Evolutionary conservation across 2,329 filamentous ascomycete species (phyloP).

Genomic region (Beauveria scarabaeidicola): DNA sequence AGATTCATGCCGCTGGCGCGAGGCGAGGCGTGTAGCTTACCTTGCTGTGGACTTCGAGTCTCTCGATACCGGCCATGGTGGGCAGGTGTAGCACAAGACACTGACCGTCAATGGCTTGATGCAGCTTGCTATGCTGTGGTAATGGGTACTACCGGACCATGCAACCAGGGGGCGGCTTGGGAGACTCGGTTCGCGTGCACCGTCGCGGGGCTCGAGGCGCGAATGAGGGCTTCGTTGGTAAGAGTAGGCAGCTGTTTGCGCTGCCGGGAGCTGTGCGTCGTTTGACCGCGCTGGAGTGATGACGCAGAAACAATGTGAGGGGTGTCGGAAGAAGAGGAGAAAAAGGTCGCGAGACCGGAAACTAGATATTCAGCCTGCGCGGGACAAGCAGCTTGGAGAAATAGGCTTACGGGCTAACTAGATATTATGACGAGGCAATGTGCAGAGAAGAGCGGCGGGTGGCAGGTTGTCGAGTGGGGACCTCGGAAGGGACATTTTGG

Average conservation of each 20-base stretch:
- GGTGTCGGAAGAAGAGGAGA: not conserved
- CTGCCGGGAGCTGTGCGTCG: not conserved
- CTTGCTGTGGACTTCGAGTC: constrained; percentile 96
- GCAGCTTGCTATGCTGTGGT: not conserved
- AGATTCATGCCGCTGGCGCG: not conserved
- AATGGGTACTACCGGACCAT: not conserved
- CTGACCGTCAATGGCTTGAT: not conserved
- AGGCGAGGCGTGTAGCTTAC: constrained; percentile 35
- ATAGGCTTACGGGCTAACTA: not conserved
- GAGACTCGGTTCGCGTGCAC: not conserved
- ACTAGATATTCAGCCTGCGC: not conserved
- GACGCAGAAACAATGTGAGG: not conserved
- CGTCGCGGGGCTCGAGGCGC: not conserved
- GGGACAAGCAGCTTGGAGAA: not conserved
- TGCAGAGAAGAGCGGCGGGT: not conserved
- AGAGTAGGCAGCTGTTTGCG: not conserved
- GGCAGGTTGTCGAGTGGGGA: not conserved
- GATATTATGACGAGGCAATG: not conserved
- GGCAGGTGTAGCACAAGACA: not conserved
- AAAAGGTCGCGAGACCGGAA: not conserved
- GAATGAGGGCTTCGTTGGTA: not conserved
- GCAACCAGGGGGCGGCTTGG: not conserved
- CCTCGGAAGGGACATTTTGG: not conserved
- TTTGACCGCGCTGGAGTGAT: not conserved
- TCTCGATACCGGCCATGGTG: constrained; percentile 87